Conservation (phyloP, 1,139 yeast genomes). For the Meyerozyma carpophila region DNA sequence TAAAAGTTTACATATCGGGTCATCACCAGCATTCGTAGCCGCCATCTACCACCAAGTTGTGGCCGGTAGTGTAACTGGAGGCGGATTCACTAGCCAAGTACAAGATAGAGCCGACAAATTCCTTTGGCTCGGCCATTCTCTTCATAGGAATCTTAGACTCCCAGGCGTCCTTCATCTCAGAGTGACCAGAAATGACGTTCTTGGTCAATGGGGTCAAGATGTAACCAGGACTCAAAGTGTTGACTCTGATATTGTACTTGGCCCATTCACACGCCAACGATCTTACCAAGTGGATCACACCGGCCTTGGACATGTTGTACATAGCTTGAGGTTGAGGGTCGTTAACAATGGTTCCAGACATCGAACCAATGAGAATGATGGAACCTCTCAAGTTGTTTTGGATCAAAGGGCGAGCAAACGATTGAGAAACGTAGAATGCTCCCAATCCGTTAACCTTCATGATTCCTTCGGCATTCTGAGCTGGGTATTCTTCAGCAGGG, state of each 20-base stretch:
- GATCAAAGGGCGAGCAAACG: constrained; percentile 64
- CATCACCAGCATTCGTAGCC: constrained; percentile 23
- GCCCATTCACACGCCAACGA: constrained; percentile 52
- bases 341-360: constrained; percentile 47
- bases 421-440: constrained; percentile 58
- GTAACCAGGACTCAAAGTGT: constrained; percentile 45
- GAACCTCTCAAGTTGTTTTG: constrained; percentile 49
- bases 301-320: constrained; percentile 51
- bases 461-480: constrained; percentile 60
- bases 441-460: constrained; percentile 74
- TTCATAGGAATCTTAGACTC: constrained; percentile 44
- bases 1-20: not conserved
- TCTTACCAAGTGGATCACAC: constrained; percentile 43
- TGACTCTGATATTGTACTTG: constrained; percentile 43
- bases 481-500: constrained; percentile 75
- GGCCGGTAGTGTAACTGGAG: constrained; percentile 45
- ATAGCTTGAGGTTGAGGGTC: constrained; percentile 48
- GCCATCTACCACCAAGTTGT: constrained; percentile 47
- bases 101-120: constrained; percentile 42
- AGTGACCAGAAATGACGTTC: constrained; percentile 40
- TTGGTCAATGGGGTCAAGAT: constrained; percentile 46
- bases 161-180: constrained; percentile 46
- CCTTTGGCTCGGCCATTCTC: constrained; percentile 50
- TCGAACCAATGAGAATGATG: constrained; percentile 42
- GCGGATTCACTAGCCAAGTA: constrained; percentile 48